Evolutionary conservation across 768 basidiomycete genomes (phyloP).

Genomic region (Naganishia randhawae): DNA sequence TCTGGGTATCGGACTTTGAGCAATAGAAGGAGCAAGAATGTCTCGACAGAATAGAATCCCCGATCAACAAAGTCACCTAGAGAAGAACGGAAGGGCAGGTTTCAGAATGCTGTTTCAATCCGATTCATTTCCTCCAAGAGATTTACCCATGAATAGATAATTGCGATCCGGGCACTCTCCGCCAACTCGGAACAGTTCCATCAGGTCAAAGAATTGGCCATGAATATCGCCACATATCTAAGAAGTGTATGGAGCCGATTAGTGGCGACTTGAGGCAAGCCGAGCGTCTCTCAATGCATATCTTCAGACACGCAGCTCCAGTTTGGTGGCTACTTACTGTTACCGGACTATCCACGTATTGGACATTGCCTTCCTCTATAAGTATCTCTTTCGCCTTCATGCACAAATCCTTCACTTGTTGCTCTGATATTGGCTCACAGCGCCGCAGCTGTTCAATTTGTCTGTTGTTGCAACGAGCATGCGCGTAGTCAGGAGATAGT

Average conservation of each 20-base stretch:
- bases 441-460: slow-evolving; percentile 50
- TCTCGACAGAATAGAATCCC: slow-evolving; percentile 93
- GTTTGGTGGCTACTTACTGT: slow-evolving; percentile 54
- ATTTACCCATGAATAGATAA: slow-evolving; percentile 79
- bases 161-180: slow-evolving; percentile 83
- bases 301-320: neutral
- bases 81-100: neutral
- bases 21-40: slow-evolving; percentile 79
- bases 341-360: slow-evolving; percentile 90
- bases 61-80: slow-evolving; percentile 97
- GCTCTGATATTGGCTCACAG: slow-evolving; percentile 92
- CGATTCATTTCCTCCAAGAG: neutral
- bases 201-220: slow-evolving; percentile 93
- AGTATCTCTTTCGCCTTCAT: slow-evolving; percentile 93
- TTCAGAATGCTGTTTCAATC: neutral
- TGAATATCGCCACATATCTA: slow-evolving; percentile 79
- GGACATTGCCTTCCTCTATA: slow-evolving; percentile 96
- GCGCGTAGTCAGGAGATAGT: neutral
- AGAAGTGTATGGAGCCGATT: neutral
- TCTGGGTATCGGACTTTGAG: slow-evolving; percentile 96
- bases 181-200: slow-evolving; percentile 77
- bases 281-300: neutral
- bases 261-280: neutral
- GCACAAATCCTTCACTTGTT: slow-evolving; percentile 90
- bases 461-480: neutral